phyloP scores from a whole-genome alignment of 352 stramenopile genomes.

The Phytophthora cryptogea region DNA sequence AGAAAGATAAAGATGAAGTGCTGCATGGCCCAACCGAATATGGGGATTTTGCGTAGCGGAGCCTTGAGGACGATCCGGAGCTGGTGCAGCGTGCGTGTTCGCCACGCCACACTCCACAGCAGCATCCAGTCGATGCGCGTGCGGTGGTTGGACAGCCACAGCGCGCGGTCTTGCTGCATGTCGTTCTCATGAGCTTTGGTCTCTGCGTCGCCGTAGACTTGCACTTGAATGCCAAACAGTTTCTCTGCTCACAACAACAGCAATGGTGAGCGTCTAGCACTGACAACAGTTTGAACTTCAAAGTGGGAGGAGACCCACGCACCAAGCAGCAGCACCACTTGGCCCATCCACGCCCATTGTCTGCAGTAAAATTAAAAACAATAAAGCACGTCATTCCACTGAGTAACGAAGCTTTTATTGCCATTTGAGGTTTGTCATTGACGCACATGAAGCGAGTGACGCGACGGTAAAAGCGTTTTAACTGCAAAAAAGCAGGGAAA shows the following conservation, averaged over 20 bases:
- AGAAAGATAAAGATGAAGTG: slow-evolving; percentile 88
- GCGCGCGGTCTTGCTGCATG: slow-evolving; percentile 54
- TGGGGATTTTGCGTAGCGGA: slow-evolving; percentile 65
- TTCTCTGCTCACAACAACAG: slow-evolving; percentile 41
- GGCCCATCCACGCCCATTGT: slow-evolving; percentile 82
- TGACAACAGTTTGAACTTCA: slow-evolving; percentile 4
- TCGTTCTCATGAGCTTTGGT: slow-evolving; percentile 56
- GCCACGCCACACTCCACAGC: slow-evolving; percentile 70
- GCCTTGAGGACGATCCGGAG: slow-evolving; percentile 82
- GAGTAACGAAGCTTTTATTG: neutral
- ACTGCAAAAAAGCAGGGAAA: slow-evolving; percentile 26
- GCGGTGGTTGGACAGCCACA: slow-evolving; percentile 83
- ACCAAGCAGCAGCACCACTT: slow-evolving; percentile 68
- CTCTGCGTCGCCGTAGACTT: slow-evolving; percentile 59
- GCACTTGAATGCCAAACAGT: slow-evolving; percentile 61
- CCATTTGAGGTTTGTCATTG: neutral
- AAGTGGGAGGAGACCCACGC: slow-evolving; percentile 4
- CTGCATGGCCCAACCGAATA: slow-evolving; percentile 89
- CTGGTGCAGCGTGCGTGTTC: slow-evolving; percentile 51
- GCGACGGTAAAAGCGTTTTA: slow-evolving; percentile 49
- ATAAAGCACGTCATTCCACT: neutral
- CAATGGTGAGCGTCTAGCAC: slow-evolving; percentile 31
- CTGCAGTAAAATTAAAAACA: slow-evolving; percentile 29
- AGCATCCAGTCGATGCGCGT: slow-evolving; percentile 89
- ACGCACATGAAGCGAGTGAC: slow-evolving; percentile 61